Evolutionary conservation across 352 stramenopile species (phyloP), one percentile per base, ranked within the genome.

Genomic region (Phytophthora crassamura): DNA sequence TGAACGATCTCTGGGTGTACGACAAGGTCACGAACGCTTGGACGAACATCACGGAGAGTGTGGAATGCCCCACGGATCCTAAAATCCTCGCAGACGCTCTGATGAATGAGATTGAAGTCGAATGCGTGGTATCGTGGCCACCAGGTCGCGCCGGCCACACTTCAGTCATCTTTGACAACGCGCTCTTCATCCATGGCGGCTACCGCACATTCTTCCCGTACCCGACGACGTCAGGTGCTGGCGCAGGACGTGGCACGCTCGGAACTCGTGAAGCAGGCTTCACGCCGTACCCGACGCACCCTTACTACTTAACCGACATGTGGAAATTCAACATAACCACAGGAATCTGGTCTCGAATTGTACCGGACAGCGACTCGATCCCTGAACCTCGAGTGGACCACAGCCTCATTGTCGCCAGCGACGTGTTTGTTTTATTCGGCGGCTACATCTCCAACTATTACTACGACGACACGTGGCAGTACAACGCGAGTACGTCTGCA

Each of bases 141-240:
- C 66, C 78, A 41, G 78, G 69, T 16, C 86, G 96, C 22, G 95
- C 95, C 11, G 93, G 93, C 0, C 94, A 98, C 62, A 80, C 88
- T 3, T 64, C 84, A 11, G 85, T 91, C 15, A 70, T 94, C 7
- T 89, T 89, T 56, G 77, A 97, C 39, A 72, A 84, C 10, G 79
- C 64, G 16, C 86, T 92, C 30, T 92, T 88, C 50, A 85, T 99
- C 18, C 93, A 98, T 57, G 96, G 96, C 6, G 97, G 96, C 0
- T 98, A 98, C 74, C 90, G 77, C 16, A 98, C 94, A 0, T 98
- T 97, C 73, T 99, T 97, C 59, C 96, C 97, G 14, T 99, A 98
- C 60, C 92, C 96, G 11, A 91, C 82, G 3, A 98, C 90, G 9
- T 88, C 90, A 25, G 79, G 88, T 38, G 57, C 76, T n/a, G 95